Conservation (phyloP, 2,329 filamentous ascomycete genomes). For the Aspergillus intermedius region DNA sequence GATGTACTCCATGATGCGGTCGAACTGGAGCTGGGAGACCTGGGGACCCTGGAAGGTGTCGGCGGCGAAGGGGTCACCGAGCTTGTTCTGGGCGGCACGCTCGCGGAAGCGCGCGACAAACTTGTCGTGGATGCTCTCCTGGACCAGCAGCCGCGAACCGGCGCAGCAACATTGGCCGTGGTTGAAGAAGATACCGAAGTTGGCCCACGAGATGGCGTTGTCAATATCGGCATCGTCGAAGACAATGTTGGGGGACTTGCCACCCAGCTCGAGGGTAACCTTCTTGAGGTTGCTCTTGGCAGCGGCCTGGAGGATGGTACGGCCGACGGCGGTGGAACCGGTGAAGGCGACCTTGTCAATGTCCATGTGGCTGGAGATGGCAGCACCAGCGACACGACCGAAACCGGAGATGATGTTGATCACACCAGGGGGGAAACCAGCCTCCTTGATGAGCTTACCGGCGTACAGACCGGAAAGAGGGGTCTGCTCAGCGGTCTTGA, state of each 20-base stretch:
- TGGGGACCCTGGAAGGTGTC: constrained; percentile 82
- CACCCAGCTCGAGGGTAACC: constrained; percentile 46
- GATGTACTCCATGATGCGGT: constrained; percentile 70
- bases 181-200: constrained; percentile 23
- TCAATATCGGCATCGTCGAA: constrained; percentile 21
- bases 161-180: constrained; percentile 22
- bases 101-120: constrained; percentile 73
- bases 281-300: constrained; percentile 60
- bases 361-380: constrained; percentile 56
- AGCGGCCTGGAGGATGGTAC: constrained; percentile 56
- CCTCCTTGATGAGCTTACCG: constrained; percentile 50
- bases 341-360: constrained; percentile 61
- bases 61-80: constrained; percentile 71
- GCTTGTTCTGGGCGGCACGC: constrained; percentile 63
- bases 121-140: constrained; percentile 21
- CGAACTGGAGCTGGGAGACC: constrained; percentile 74
- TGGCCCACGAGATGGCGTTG: constrained; percentile 21
- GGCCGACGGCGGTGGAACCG: constrained; percentile 55
- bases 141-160: constrained; percentile 19
- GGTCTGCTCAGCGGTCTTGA: constrained; percentile 62
- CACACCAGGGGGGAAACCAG: constrained; percentile 56
- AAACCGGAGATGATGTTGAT: constrained; percentile 64
- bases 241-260: constrained; percentile 23
- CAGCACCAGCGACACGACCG: constrained; percentile 70
- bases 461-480: constrained; percentile 60